Evolutionary conservation across 306 rosid species (phyloP), one percentile per base, ranked within the genome.

Genomic region (Trifolium fragiferum): DNA sequence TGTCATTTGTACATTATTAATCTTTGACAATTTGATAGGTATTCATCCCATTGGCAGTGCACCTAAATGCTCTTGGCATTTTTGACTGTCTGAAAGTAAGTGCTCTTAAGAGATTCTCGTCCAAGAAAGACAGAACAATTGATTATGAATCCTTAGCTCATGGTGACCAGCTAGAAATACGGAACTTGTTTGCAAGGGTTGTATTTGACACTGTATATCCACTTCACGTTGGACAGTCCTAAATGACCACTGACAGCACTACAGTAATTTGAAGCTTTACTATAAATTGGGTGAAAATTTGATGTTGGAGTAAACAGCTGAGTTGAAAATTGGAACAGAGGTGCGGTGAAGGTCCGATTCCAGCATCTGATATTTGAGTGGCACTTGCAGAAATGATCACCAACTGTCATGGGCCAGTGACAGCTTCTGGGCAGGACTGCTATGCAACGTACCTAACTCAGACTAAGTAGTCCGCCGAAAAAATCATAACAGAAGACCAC

Each of bases 161-260:
- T 2, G 94, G 94, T 33, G 58, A 73, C 33, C 62, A 82, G 68
- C 79, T 30, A 32, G 92, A 92, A 82, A 64, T 88, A 68, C 85
- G 91, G 46, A 89, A 88, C 49, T 68, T 88, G 76, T 86, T 92
- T 72, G 98, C 98, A 21, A 83, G 92, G 84, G 64, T 87, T 50
- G 92, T 90, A 64, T 87, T 92, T 61, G 93, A 92, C 55, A 88
- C 96, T 4, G 40, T 90, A 18, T 92, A 80, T 82, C 97, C 96
- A 67, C 79, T 75, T 35, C 80, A 63, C 51, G 64, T 76, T 74
- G 70, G 38, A 55, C 69, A 68, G 71, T 72, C 67, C 51, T 33
- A 50, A 69, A 72, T 51, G 72, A 54, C 18, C 66, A 60, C 46
- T n/a, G 69, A 76, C 21, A 25, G 15, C 38, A 35, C 41, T 18